These are phyloP conservation scores for Magnusiomyces fungicola DNA, from an alignment of 1,139 yeast species.

Conservation along the genomic window DNA sequence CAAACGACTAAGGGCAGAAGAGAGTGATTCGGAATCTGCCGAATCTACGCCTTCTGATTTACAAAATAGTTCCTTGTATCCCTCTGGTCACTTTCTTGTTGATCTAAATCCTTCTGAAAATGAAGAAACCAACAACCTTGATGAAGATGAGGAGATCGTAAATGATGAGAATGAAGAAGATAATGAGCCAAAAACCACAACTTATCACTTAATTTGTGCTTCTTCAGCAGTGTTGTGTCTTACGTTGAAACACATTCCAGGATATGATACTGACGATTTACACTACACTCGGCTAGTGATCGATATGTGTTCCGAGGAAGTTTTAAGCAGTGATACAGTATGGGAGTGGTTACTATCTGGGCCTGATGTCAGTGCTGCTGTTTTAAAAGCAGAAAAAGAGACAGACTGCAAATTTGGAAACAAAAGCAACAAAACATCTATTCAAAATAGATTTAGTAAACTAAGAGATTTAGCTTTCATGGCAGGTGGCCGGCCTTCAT, in stretches of 20 bases:
- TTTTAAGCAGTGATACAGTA: not conserved
- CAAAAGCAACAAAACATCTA: not conserved
- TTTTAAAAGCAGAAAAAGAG: not conserved
- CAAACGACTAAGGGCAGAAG: not conserved
- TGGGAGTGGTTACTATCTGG: conserved; percentile 1
- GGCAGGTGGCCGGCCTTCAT: conserved; percentile 15
- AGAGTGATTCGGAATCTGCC: not conserved
- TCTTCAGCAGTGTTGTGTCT: not conserved
- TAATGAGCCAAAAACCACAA: not conserved
- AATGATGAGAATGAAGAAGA: conserved; percentile 1
- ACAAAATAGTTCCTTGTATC: not conserved
- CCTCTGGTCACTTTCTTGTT: not conserved
- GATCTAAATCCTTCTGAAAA: not conserved
- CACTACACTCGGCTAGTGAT: not conserved
- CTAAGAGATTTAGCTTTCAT: not conserved
- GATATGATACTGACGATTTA: not conserved
- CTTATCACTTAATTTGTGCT: not conserved
- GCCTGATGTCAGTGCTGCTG: not conserved
- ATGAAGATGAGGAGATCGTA: not conserved
- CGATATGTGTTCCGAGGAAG: not conserved
- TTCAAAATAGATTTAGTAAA: not conserved
- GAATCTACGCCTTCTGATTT: not conserved
- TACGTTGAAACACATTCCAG: not conserved
- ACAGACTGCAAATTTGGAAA: not conserved
- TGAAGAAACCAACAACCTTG: not conserved